These are phyloP conservation scores for Nasturtium officinale DNA, from an alignment of 345 rosid species.

Conservation along the genomic window DNA sequence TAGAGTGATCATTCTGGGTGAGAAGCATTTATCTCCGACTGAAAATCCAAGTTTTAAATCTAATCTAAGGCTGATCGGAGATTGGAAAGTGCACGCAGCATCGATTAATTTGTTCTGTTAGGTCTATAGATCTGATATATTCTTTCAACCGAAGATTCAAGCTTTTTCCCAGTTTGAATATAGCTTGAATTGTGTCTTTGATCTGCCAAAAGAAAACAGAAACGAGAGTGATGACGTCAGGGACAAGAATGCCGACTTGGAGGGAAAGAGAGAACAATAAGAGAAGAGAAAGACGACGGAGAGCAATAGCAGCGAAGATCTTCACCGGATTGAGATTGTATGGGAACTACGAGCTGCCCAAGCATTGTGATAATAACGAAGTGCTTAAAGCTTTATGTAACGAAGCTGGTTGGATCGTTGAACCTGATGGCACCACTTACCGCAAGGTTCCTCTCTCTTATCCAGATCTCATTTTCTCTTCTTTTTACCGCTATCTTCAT, in stretches of 20 bases:
- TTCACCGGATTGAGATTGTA: conserved; percentile 80
- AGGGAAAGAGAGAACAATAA: conserved; percentile 92
- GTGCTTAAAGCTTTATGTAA: conserved; percentile 85
- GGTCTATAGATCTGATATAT: conserved; percentile 23
- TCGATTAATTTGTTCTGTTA: conserved; percentile 14
- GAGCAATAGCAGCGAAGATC: conserved; percentile 90
- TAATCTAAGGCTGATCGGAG: conserved; percentile 10
- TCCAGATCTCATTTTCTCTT: conserved; percentile 25
- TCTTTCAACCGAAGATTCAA: conserved; percentile 1
- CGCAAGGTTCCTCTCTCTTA: conserved; percentile 61
- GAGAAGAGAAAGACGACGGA: conserved; percentile 77
- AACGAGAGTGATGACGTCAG: conserved; percentile 62
- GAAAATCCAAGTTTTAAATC: not conserved
- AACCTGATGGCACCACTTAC: conserved; percentile 82
- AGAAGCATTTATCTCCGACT: not conserved
- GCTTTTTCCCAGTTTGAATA: not conserved
- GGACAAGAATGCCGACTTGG: conserved; percentile 81
- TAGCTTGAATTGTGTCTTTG: conserved; percentile 24
- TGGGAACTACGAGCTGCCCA: conserved; percentile 83
- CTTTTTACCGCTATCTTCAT: not conserved
- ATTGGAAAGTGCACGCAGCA: not conserved
- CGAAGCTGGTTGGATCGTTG: conserved; percentile 92
- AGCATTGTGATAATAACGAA: conserved; percentile 92
- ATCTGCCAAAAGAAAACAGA: conserved; percentile 23
- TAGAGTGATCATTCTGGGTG: not conserved